Base-by-base conservation (phyloP, 2,329 filamentous ascomycete species). In the Reticulascus tulasneorum region DNA sequence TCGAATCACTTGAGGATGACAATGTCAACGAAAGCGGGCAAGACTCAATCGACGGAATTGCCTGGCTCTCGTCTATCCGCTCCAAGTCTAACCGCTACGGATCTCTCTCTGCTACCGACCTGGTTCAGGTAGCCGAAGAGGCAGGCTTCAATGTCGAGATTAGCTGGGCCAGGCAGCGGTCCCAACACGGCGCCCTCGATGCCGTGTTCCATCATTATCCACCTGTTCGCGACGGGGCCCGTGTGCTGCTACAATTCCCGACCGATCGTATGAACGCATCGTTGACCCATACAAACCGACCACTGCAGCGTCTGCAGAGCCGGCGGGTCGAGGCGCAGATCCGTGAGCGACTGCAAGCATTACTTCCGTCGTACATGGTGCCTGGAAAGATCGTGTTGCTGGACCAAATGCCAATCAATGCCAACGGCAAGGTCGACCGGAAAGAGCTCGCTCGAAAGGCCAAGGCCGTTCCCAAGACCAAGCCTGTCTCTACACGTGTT, bases 61-160 rank as follows among this genome's bases (percentile, higher is more conserved):
- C n/a, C n/a, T n/a, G n/a, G n/a, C n/a, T n/a, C n/a, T n/a, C n/a
- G n/a, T n/a, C n/a, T n/a, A n/a, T n/a, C n/a, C n/a, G n/a, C n/a
- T n/a, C n/a, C n/a, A n/a, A n/a, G n/a, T 40, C 45, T 4, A 4
- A 45, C 9, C 12, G 13, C 1, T 38, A 29, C 11, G 25, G 33
- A 8, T 47, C 46, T 0, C 35, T 46, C 4, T 44, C 42, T 3
- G 40, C 45, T 2, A 15, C 35, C 7, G 49, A 52, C 4, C 31
- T 54, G 5, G 39, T 38, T 4, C 33, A 46, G 2, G 18, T 59
- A 1, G 49, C 51, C 4, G 6, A 56, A 22, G 43, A 47, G 16
- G 49, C 57, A 15, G 67, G 68, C 22, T 74, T 67, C 40, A 50
- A 63, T 15, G 68, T 72, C 23, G 63, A 72, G 13, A 47, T 60